These are phyloP conservation scores for Sporormia fimetaria DNA, from an alignment of 495 filamentous ascomycete species.

Conservation along the genomic window DNA sequence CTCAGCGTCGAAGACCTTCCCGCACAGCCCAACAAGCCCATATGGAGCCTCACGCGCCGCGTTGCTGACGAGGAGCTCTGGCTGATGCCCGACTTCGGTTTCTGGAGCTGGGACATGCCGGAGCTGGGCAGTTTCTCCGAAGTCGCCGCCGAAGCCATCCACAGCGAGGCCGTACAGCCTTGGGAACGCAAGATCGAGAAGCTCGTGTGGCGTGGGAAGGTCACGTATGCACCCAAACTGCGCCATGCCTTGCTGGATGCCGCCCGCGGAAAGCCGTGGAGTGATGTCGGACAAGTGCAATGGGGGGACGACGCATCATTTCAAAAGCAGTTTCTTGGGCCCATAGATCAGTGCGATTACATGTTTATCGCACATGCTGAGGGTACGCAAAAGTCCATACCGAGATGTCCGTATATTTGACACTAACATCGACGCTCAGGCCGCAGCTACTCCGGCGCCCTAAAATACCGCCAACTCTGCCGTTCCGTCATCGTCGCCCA, in stretches of 20 bases:
- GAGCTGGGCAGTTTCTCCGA: conserved; percentile 48
- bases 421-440: conserved; percentile 2
- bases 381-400: conserved; percentile 31
- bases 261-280: conserved; percentile 39
- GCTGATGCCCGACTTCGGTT: conserved; percentile 71
- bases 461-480: conserved; percentile 52
- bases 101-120: conserved; percentile 60
- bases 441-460: conserved; percentile 42
- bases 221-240: conserved; percentile 29
- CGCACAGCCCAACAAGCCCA: conserved; percentile 30
- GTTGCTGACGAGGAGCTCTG: conserved; percentile 41
- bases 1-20: conserved; percentile 45
- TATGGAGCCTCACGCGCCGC: conserved; percentile 44
- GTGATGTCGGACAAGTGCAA: conserved; percentile 40
- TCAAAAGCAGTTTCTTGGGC: conserved; percentile 33
- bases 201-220: conserved; percentile 57
- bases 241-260: conserved; percentile 40
- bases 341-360: conserved; percentile 51
- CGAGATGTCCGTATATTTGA: not conserved
- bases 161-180: conserved; percentile 8
- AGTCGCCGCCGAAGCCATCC: conserved; percentile 38
- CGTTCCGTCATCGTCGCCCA: conserved; percentile 45
- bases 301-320: conserved; percentile 33
- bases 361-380: conserved; percentile 45
- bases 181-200: conserved; percentile 49